These are phyloP conservation scores for Cardamine chenopodiifolia DNA, from an alignment of 345 rosid species.

Conservation along the genomic window DNA sequence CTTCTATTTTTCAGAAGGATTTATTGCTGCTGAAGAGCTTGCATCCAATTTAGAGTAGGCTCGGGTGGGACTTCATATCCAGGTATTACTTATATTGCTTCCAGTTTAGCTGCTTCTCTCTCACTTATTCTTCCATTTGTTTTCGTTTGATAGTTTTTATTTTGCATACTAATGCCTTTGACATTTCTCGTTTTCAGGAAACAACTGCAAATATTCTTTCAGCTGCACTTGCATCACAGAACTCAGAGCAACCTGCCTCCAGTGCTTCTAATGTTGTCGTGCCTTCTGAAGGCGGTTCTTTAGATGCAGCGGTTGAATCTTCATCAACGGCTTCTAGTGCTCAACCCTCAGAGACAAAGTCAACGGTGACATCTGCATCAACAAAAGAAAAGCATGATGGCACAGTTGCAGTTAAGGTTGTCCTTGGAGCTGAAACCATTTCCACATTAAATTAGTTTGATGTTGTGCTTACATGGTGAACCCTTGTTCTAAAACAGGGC, in stretches of 20 bases:
- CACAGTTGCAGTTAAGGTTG: slow-evolving; percentile 48
- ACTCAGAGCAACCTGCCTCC: slow-evolving; percentile 54
- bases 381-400: slow-evolving; percentile 35
- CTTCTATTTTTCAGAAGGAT: slow-evolving; percentile 61
- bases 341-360: slow-evolving; percentile 44
- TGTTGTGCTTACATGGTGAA: slow-evolving; percentile 28
- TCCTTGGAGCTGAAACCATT: background rate
- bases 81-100: too few relatives aligned
- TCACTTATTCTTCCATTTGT: slow-evolving; percentile 1
- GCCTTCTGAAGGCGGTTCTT: slow-evolving; percentile 52
- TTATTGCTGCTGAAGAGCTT: slow-evolving; percentile 65
- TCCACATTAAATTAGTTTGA: slow-evolving; percentile 20
- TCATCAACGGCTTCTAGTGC: slow-evolving; percentile 36
- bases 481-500: slow-evolving; percentile 29
- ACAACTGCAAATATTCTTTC: slow-evolving; percentile 72
- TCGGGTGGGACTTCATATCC: slow-evolving; percentile 80
- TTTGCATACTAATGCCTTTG: slow-evolving; percentile 3
- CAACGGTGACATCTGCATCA: slow-evolving; percentile 42
- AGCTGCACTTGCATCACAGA: slow-evolving; percentile 71
- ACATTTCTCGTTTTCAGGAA: slow-evolving; percentile 54
- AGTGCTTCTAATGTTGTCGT: slow-evolving; percentile 43
- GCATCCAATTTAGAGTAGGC: slow-evolving; percentile 79
- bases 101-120: slow-evolving; percentile 24
- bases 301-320: slow-evolving; percentile 47
- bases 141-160: background rate